A percentile compares a stretch with the other conserved stretches of the same genome.
Conservation (phyloP, 1,139 yeast species). For the Petasospora rhodanensis region DNA sequence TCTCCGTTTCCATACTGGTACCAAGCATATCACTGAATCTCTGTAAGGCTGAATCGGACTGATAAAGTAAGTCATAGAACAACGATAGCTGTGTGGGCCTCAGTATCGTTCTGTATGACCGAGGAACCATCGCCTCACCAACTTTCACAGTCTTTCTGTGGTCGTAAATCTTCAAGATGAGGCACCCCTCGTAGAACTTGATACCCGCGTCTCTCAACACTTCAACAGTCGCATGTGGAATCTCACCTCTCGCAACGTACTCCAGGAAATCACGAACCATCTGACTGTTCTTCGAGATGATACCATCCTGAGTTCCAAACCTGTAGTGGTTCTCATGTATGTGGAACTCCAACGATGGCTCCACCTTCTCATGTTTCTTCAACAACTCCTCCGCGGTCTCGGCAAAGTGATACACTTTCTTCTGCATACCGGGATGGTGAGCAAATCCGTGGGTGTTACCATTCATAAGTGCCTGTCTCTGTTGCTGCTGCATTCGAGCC, state of each 20-base stretch:
- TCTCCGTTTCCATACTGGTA: slow-evolving; percentile 77
- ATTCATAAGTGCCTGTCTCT: slow-evolving; percentile 36
- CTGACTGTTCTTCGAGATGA: slow-evolving; percentile 78
- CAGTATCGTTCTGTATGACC: slow-evolving; percentile 69
- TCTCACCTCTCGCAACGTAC: slow-evolving; percentile 73
- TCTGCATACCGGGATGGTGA: slow-evolving; percentile 8
- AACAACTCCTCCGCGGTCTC: slow-evolving; percentile 73
- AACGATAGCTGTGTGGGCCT: slow-evolving; percentile 77
- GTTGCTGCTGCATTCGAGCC: slow-evolving; percentile 31
- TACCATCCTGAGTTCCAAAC: slow-evolving; percentile 54
- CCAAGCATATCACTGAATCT: slow-evolving; percentile 77
- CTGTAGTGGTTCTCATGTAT: slow-evolving; percentile 87
- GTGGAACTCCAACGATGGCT: slow-evolving; percentile 83
- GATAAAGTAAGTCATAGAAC: slow-evolving; percentile 80
- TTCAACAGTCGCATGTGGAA: slow-evolving; percentile 88
- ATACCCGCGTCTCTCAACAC: slow-evolving; percentile 82
- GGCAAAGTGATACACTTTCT: slow-evolving; percentile 49
- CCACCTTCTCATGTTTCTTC: slow-evolving; percentile 68
- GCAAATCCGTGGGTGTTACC: slow-evolving; percentile 38
- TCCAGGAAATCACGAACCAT: slow-evolving; percentile 74
- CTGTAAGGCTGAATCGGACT: slow-evolving; percentile 66
- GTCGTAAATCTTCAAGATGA: slow-evolving; percentile 79
- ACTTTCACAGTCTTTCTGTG: slow-evolving; percentile 36
- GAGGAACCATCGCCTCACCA: slow-evolving; percentile 38
- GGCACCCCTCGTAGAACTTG: slow-evolving; percentile 81